Evolutionary conservation across 2,329 filamentous ascomycete species (phyloP).

Genomic region (Phyllosticta capitalensis): DNA sequence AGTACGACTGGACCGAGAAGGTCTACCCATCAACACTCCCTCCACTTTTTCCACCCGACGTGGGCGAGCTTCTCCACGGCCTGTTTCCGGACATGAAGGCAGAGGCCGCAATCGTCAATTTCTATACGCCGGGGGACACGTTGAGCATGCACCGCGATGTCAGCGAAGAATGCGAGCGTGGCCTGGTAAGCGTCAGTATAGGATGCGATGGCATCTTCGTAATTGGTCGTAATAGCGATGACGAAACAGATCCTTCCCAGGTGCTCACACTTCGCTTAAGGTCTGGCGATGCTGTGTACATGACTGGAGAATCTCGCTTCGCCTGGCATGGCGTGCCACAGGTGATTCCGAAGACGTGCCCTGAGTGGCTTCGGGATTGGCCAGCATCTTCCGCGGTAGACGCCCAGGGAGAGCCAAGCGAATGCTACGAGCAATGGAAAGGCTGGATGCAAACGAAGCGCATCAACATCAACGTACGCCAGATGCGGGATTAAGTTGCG

Average conservation of each 20-base stretch:
- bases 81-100: slow-evolving; percentile 70
- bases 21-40: slow-evolving; percentile 61
- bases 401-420: slow-evolving; percentile 16
- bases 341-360: slow-evolving; percentile 71
- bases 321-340: slow-evolving; percentile 96
- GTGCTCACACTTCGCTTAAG: slow-evolving; percentile 55
- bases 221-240: slow-evolving; percentile 54
- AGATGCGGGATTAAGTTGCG: slow-evolving; percentile 55
- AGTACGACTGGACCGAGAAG: slow-evolving; percentile 93
- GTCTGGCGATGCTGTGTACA: slow-evolving; percentile 85
- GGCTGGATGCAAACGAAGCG: slow-evolving; percentile 85
- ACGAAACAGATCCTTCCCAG: slow-evolving; percentile 21
- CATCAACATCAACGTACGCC: slow-evolving; percentile 85
- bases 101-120: slow-evolving; percentile 87
- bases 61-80: slow-evolving; percentile 55
- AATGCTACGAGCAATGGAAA: slow-evolving; percentile 56
- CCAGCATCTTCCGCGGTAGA: slow-evolving; percentile 37
- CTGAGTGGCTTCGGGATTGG: slow-evolving; percentile 64
- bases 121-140: slow-evolving; percentile 84
- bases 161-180: slow-evolving; percentile 69
- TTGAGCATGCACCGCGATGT: slow-evolving; percentile 92
- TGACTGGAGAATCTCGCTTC: slow-evolving; percentile 71
- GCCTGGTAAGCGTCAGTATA: slow-evolving; percentile 75
- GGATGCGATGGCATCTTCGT: slow-evolving; percentile 89
- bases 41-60: slow-evolving; percentile 65